Evolutionary conservation across 768 basidiomycete genomes (phyloP).

Genomic region (Suillus tomentosus): DNA sequence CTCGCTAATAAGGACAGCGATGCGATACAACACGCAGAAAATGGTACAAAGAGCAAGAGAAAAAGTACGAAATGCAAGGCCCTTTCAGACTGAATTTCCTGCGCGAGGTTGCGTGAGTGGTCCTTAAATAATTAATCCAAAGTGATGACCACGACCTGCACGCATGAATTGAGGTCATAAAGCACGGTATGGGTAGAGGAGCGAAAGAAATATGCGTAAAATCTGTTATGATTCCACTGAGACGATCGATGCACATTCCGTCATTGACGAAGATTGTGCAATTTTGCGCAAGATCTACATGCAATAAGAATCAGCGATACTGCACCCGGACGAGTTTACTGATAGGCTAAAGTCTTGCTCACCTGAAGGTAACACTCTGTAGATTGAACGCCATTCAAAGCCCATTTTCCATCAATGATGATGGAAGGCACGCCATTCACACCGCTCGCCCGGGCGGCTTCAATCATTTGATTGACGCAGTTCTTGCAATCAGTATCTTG

Average conservation of each 20-base stretch:
- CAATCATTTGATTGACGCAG: constrained; percentile 43
- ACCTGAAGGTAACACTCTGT: constrained; percentile 43
- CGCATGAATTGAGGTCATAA: neutral
- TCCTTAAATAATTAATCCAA: constrained; percentile 9
- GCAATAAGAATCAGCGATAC: neutral
- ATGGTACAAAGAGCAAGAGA: neutral
- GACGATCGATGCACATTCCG: constrained; percentile 2
- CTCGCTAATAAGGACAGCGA: neutral
- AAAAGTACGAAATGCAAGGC: neutral
- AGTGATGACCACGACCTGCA: neutral
- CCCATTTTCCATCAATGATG: constrained; percentile 48
- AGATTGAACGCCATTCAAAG: constrained; percentile 46
- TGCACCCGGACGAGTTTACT: neutral
- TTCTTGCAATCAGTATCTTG: constrained; percentile 39
- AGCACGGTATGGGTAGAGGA: neutral
- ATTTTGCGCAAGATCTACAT: constrained; percentile 35
- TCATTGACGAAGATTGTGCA: constrained; percentile 21
- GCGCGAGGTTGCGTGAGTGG: neutral
- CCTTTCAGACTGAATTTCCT: neutral
- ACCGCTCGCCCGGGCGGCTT: constrained; percentile 42
- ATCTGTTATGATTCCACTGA: neutral
- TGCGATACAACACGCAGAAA: neutral
- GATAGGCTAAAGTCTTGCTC: constrained; percentile 5
- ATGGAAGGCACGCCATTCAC: constrained; percentile 56
- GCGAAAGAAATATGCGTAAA: neutral